Conservation (phyloP, 495 filamentous ascomycete genomes). For the Eremomyces bilateralis region DNA sequence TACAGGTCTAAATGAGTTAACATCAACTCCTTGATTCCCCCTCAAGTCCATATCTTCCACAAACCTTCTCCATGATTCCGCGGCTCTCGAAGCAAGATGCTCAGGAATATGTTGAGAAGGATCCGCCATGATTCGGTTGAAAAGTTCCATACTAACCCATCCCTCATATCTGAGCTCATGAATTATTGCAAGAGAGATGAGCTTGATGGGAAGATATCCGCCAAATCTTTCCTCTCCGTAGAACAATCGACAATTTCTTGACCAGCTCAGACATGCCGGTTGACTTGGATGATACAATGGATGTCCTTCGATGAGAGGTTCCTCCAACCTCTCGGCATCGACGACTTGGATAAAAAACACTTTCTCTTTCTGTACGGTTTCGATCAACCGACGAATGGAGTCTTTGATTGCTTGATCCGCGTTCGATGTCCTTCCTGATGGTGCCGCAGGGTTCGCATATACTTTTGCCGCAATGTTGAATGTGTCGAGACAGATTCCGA, state of each 20-base stretch:
- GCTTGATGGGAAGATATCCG: conserved; percentile 48
- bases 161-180: conserved; percentile 43
- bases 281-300: conserved; percentile 40
- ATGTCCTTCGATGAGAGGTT: conserved; percentile 39
- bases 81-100: conserved; percentile 42
- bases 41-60: conserved; percentile 25
- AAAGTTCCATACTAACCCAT: conserved; percentile 65
- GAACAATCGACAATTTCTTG: conserved; percentile 54
- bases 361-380: conserved; percentile 38
- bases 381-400: conserved; percentile 34
- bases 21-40: too few species aligned
- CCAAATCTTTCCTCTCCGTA: conserved; percentile 48
- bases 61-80: conserved; percentile 39
- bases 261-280: conserved; percentile 59
- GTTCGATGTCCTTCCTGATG: conserved; percentile 30
- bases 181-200: conserved; percentile 39
- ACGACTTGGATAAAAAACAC: conserved; percentile 66
- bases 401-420: conserved; percentile 34
- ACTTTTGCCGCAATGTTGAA: conserved; percentile 61
- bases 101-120: conserved; percentile 27
- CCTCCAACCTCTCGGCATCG: conserved; percentile 41
- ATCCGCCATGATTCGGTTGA: conserved; percentile 42
- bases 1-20: too few species aligned
- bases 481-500: conserved; percentile 60
- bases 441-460: conserved; percentile 43